Evolutionary conservation across 202 grass and related monocot genomes (phyloP).

Genomic region (Bolboschoenoplectus hybrid): DNA sequence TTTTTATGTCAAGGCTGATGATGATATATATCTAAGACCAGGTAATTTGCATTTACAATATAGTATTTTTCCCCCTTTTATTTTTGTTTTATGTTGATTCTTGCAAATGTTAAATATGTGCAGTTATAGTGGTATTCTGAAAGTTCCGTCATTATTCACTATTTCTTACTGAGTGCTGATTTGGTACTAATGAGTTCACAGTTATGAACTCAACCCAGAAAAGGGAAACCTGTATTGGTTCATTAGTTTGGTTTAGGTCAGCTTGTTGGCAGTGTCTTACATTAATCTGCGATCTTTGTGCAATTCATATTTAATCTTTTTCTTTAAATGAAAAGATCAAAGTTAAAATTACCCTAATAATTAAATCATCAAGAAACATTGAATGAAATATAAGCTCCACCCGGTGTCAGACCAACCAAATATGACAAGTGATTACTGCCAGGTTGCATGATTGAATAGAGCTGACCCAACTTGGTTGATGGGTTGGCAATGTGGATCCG

Average conservation of each 20-base stretch:
- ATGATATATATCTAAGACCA: constrained; percentile 98
- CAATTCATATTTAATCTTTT: neutral
- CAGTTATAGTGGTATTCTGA: neutral
- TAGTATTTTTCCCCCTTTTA: neutral
- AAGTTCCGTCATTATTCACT: neutral
- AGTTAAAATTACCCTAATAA: neutral
- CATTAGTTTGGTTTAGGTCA: neutral
- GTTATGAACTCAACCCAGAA: neutral
- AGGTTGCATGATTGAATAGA: neutral
- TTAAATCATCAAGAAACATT: constrained; percentile 8
- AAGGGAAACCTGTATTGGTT: neutral
- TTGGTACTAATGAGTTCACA: neutral
- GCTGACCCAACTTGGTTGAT: constrained; percentile 20
- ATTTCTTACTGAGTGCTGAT: neutral
- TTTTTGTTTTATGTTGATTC: neutral
- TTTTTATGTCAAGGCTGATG: constrained; percentile 99
- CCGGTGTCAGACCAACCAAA: neutral
- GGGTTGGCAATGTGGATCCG: neutral
- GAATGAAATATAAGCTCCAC: neutral
- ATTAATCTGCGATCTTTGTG: neutral
- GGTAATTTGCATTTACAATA: constrained; percentile 47
- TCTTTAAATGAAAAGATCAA: neutral
- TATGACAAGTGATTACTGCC: neutral
- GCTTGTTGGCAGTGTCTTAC: neutral
- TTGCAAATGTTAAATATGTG: neutral